Base-by-base conservation (phyloP, 2,329 filamentous ascomycete genomes). In the Colletotrichum lini region DNA sequence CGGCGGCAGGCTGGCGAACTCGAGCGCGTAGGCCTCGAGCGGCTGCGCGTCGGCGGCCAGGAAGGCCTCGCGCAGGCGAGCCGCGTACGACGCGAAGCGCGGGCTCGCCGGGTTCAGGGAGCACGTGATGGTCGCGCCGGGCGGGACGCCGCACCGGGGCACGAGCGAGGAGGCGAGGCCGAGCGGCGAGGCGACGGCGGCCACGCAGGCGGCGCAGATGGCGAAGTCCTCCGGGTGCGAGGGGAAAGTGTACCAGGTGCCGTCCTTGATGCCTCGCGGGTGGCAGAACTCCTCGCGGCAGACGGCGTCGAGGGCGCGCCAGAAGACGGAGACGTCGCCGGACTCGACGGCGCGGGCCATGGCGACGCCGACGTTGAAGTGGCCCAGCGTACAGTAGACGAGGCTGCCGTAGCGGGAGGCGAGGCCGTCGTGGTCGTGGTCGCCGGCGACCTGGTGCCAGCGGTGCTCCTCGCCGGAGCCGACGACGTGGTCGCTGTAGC, bases 181-280 rank as follows among this genome's bases (percentile, higher is more conserved):
- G 2, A 82, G 68, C 1, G 80, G 72, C 65, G 80, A 78, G 9
- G 80, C 65, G 30, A 83, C 71, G 8, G 74, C 76, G 4, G 77
- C 78, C 38, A 79, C 78, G 65, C 83, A 84, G 1, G 78, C 77
- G 4, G 77, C 78, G 67, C 82, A 84, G 26, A 85, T 75, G 13
- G 72, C 75, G 65, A 83, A 85, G 0, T 75, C 74, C 0, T 44
- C 18, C 18, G 80, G 79, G 58, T 81, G 70, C 5, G 77, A 79
- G 2, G 75, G 72, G 0, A 82, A 72, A 0, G 79, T 81, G 59
- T 80, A 83, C 82, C 82, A 84, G 1, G 50, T 64, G 1, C 74
- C 76, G 10, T 76, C 75, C 13, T 67, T 74, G 21, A 78, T 79
- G 4, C 82, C 83, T 0, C 71, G 63, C 2, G 74, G 73, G 18